Conservation (phyloP, 805 yeast species). For the Blastobotrys americana region DNA sequence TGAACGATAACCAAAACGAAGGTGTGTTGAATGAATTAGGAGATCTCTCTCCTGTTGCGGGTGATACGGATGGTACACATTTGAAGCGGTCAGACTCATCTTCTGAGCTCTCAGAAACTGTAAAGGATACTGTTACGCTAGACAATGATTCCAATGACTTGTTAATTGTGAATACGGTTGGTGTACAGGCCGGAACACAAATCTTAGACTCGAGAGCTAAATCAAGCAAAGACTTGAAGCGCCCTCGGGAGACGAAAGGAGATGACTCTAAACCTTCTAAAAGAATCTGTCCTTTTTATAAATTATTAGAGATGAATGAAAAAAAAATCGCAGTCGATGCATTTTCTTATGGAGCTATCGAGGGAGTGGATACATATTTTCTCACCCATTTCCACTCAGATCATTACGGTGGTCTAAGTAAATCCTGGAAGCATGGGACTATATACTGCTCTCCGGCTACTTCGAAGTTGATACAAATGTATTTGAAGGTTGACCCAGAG, state of each 20-base stretch:
- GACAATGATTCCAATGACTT: not conserved
- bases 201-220: not conserved
- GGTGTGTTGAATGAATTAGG: too few species aligned
- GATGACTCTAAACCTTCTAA: not conserved
- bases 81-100: not conserved
- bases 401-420: slow-evolving; percentile 82
- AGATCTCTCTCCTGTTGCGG: not conserved
- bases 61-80: not conserved
- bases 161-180: not conserved
- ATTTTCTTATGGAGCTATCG: slow-evolving; percentile 31
- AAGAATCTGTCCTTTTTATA: slow-evolving; percentile 27
- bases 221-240: not conserved
- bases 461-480: slow-evolving; percentile 44
- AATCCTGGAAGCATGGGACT: slow-evolving; percentile 65
- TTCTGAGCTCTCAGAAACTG: not conserved
- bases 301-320: slow-evolving; percentile 25
- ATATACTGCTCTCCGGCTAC: slow-evolving; percentile 74
- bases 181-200: not conserved
- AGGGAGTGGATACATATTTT: slow-evolving; percentile 27
- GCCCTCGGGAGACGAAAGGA: not conserved
- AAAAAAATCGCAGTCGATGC: slow-evolving; percentile 33
- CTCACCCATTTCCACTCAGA: slow-evolving; percentile 80
- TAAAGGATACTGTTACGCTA: not conserved
- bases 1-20: not conserved
- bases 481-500: slow-evolving; percentile 48